Percentiles rank a stretch among this genome's conserved stretches.
phyloP scores from a whole-genome alignment of 495 filamentous ascomycete genomes.

The Apiosordaria backusii region DNA sequence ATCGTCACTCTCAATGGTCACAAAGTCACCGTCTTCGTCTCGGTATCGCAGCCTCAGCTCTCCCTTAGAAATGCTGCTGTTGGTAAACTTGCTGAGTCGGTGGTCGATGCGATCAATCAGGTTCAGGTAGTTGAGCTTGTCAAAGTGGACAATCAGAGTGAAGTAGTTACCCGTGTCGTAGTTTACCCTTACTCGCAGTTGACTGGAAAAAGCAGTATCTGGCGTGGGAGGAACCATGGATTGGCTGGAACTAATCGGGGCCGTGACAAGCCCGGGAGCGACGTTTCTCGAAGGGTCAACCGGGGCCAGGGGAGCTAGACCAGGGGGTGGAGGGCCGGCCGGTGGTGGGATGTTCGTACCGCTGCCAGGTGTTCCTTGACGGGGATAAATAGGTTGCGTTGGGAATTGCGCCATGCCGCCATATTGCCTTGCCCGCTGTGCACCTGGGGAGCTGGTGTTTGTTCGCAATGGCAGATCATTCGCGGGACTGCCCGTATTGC shows the following conservation, averaged over 20 bases:
- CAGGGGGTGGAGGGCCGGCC: conserved; percentile 27
- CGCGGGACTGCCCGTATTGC: conserved; percentile 51
- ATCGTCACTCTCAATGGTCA: conserved; percentile 90
- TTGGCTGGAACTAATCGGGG: conserved; percentile 31
- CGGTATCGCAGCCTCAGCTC: conserved; percentile 80
- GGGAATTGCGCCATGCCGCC: conserved; percentile 48
- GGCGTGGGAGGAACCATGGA: conserved; percentile 40
- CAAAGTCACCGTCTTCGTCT: conserved; percentile 89
- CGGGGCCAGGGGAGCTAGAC: conserved; percentile 33
- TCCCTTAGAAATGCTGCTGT: conserved; percentile 71
- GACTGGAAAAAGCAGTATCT: conserved; percentile 64
- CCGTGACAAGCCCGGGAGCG: conserved; percentile 33
- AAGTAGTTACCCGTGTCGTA: conserved; percentile 77
- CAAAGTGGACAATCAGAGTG: conserved; percentile 86
- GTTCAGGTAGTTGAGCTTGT: conserved; percentile 79
- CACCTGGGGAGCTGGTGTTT: conserved; percentile 51
- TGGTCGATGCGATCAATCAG: conserved; percentile 95
- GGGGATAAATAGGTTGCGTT: conserved; percentile 43
- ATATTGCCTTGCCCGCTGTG: conserved; percentile 40
- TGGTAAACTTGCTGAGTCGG: conserved; percentile 80
- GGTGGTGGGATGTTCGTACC: conserved; percentile 30
- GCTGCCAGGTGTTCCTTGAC: conserved; percentile 41
- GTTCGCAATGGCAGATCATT: conserved; percentile 50
- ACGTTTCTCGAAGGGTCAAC: conserved; percentile 23
- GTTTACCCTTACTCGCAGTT: conserved; percentile 92